Percentiles rank a stretch among this genome's conserved stretches.
Conservation (phyloP, 2,329 filamentous ascomycete species). For the Aureobasidium zeae region DNA sequence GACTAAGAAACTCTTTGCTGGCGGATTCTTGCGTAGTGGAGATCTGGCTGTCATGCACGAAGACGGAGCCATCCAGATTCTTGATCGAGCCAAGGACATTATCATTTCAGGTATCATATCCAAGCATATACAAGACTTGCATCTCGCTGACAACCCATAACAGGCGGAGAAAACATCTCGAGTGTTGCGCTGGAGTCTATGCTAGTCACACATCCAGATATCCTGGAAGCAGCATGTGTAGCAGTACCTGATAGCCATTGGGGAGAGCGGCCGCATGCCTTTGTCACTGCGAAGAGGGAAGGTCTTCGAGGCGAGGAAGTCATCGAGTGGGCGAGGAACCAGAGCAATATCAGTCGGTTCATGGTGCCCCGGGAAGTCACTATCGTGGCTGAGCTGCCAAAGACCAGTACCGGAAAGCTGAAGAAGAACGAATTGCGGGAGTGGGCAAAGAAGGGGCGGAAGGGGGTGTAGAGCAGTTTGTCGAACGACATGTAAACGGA, state of each 20-base stretch:
- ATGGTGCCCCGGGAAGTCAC: conserved; percentile 70
- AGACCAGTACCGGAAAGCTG: conserved; percentile 94
- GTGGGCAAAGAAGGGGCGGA: conserved; percentile 59
- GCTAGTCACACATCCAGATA: conserved; percentile 76
- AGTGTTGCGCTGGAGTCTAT: conserved; percentile 85
- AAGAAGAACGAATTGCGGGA: conserved; percentile 87
- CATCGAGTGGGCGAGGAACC: conserved; percentile 75
- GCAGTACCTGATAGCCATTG: conserved; percentile 81
- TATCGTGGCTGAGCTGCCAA: conserved; percentile 78
- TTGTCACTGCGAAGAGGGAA: conserved; percentile 61
- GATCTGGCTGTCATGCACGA: conserved; percentile 90
- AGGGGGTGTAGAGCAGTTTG: conserved; percentile 21
- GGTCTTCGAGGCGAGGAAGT: conserved; percentile 55
- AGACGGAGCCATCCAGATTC: conserved; percentile 82
- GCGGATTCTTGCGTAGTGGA: conserved; percentile 78
- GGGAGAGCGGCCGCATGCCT: conserved; percentile 95
- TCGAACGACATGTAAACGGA: not conserved
- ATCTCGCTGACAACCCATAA: not conserved
- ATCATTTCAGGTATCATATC: conserved; percentile 72
- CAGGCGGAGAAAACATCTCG: conserved; percentile 93
- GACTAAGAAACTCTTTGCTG: conserved; percentile 76
- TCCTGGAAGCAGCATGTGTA: conserved; percentile 87
- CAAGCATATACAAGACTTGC: not conserved
- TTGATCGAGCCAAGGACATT: conserved; percentile 93
- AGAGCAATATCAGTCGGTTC: conserved; percentile 76